phyloP scores from a whole-genome alignment of 805 yeast genomes.

The Ogataea dorogensis region DNA sequence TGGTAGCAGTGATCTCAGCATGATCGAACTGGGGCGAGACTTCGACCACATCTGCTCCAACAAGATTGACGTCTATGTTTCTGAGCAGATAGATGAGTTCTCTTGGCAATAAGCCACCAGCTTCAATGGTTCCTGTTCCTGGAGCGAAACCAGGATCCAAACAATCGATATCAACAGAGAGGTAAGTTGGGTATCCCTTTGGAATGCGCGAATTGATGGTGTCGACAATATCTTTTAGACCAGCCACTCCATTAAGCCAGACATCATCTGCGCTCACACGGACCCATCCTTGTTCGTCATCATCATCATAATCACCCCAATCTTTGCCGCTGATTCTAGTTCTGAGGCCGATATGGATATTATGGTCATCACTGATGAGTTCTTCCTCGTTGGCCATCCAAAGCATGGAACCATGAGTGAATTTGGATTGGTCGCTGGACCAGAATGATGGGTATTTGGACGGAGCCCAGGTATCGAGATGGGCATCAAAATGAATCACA shows the following conservation, averaged over 20 bases:
- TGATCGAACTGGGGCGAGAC: slow-evolving; percentile 64
- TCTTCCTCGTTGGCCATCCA: slow-evolving; percentile 81
- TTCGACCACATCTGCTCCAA: slow-evolving; percentile 58
- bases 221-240: slow-evolving; percentile 45
- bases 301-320: slow-evolving; percentile 64
- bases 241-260: slow-evolving; percentile 60
- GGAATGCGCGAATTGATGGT: slow-evolving; percentile 56
- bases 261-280: slow-evolving; percentile 73
- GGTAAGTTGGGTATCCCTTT: slow-evolving; percentile 62
- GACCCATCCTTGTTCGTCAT: slow-evolving; percentile 63
- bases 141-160: slow-evolving; percentile 58
- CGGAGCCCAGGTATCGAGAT: slow-evolving; percentile 81
- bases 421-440: slow-evolving; percentile 41
- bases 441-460: slow-evolving; percentile 54
- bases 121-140: slow-evolving; percentile 60
- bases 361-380: slow-evolving; percentile 48
- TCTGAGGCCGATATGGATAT: slow-evolving; percentile 75
- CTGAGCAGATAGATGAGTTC: slow-evolving; percentile 50
- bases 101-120: slow-evolving; percentile 58
- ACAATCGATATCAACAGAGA: slow-evolving; percentile 74
- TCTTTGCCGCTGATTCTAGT: slow-evolving; percentile 65
- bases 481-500: slow-evolving; percentile 82
- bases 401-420: slow-evolving; percentile 84
- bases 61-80: slow-evolving; percentile 45
- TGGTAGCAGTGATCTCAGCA: slow-evolving; percentile 64